These are phyloP conservation scores for Amborella trichopoda DNA, from an alignment of 164 flowering plant species.

Conservation along the genomic window DNA sequence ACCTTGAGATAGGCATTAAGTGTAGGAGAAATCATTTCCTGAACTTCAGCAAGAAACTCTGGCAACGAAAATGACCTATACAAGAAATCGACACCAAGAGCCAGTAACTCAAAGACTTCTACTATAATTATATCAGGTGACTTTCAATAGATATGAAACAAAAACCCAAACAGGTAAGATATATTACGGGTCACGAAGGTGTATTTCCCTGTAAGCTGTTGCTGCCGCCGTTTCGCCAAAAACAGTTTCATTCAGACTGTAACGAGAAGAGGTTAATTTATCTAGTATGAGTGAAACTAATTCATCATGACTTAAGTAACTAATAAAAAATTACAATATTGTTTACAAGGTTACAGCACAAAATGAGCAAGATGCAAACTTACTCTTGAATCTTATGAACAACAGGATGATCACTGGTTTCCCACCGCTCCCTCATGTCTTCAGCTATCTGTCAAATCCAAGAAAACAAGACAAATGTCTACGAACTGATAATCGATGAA, in stretches of 20 bases:
- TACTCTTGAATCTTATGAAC: conserved; percentile 98
- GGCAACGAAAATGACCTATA: conserved; percentile 75
- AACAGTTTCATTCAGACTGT: conserved; percentile 76
- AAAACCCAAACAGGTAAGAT: conserved; percentile 1
- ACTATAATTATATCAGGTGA: background rate
- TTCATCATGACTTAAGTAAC: too few relatives aligned
- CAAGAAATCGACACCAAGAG: background rate
- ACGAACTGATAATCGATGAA: too few relatives aligned
- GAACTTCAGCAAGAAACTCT: conserved; percentile 87
- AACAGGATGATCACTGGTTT: conserved; percentile 82
- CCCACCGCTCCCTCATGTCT: conserved; percentile 88
- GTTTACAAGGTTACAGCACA: too few relatives aligned
- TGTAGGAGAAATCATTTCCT: conserved; percentile 70
- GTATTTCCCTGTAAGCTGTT: conserved; percentile 70
- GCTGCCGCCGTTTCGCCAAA: conserved; percentile 88
- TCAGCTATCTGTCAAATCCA: conserved; percentile 71
- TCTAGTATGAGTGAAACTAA: too few relatives aligned
- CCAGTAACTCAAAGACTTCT: too few relatives aligned
- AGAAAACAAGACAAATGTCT: too few relatives aligned
- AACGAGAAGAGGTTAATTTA: conserved; percentile 6
- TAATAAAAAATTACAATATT: too few relatives aligned
- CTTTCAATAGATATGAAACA: conserved; percentile 3
- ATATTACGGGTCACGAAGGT: conserved; percentile 84
- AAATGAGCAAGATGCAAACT: conserved; percentile 2
- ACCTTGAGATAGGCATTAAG: conserved; percentile 83